Percentiles rank a stretch among this genome's conserved stretches.
Conservation (phyloP, 2,329 filamentous ascomycete genomes). For the Trichoderma koningii region DNA sequence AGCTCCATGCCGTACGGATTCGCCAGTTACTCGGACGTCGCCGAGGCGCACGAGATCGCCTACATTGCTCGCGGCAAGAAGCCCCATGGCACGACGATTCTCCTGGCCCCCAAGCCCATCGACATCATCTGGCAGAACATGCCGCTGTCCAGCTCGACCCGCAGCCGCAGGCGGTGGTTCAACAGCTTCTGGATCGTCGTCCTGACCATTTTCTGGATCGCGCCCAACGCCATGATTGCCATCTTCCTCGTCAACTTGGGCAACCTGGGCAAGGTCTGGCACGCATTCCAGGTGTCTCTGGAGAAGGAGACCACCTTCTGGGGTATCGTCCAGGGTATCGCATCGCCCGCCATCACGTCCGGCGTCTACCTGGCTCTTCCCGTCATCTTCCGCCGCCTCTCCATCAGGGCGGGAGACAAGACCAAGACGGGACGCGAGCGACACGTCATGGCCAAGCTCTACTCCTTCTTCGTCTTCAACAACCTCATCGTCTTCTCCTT, state of each 20-base stretch:
- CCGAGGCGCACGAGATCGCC: conserved; percentile 84
- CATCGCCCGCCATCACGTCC: conserved; percentile 83
- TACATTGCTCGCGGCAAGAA: conserved; percentile 79
- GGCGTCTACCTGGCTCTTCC: conserved; percentile 85
- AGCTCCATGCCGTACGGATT: conserved; percentile 92
- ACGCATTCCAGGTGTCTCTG: conserved; percentile 68
- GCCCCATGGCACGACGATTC: conserved; percentile 74
- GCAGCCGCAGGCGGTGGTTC: conserved; percentile 71
- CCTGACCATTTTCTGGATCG: conserved; percentile 83
- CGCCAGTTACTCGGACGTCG: conserved; percentile 86
- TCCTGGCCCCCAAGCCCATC: conserved; percentile 79
- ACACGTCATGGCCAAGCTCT: conserved; percentile 87
- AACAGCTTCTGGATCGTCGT: conserved; percentile 83
- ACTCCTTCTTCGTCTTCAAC: conserved; percentile 96
- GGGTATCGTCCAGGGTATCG: conserved; percentile 89
- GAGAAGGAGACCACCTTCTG: conserved; percentile 65
- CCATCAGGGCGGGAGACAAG: conserved; percentile 79
- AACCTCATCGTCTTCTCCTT: conserved; percentile 92
- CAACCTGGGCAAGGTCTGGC: conserved; percentile 81
- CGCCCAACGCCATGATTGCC: conserved; percentile 89
- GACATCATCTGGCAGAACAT: conserved; percentile 98
- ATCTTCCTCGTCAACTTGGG: conserved; percentile 86
- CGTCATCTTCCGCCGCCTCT: conserved; percentile 85
- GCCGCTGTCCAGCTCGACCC: conserved; percentile 66
- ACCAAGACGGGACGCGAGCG: conserved; percentile 91